Evolutionary conservation across 345 rosid genomes (phyloP), one percentile per base, ranked within the genome.

Genomic region (Aquilaria yunnanensis): DNA sequence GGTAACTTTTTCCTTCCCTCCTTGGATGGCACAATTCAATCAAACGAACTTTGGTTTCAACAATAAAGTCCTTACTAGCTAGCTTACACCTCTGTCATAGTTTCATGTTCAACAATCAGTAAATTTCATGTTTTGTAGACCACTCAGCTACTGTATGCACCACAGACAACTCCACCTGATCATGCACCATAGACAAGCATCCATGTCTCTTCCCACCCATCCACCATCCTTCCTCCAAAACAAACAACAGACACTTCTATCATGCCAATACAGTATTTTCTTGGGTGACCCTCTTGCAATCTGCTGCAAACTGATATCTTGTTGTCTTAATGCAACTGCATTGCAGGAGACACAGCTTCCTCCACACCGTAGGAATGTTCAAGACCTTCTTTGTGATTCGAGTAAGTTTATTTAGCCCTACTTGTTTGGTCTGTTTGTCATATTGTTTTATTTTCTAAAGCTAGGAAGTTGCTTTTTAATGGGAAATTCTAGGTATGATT

Each of bases 381-480:
- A 94, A 74, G 99, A 94, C 84, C 90, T 81, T 61, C 95, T 94
- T 56, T 94, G 99, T 75, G 97, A 94, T 80, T 82, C 96, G 59
- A 83, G 99, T 94, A 72, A 63, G 85, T 62, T 57, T 48, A 14
- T 49, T 37, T 54, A 58, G 67, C 78, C 59, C 62, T 79, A 33
- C 47, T 56, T n/a, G 48, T 59, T 61, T 71, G 49, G 14, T 52
- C 72, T 71, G 54, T 56, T 53, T 57, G 57, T 55, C 52, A 59
- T 65, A 37, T 55, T 60, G 63, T 57, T 70, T 51, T 58, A 51
- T 47, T 37, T 57, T 43, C 14, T 13, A 34, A 57, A 37, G 8
- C 43, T 37, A 37, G 43, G 43, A 37, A 37, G 43, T 2, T 37
- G 5, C 45, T 30, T 23, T 73, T 62, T 70, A 57, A 57, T 73